These are phyloP conservation scores for Mercurialis annua DNA, from an alignment of 345 rosid genomes.

Conservation along the genomic window DNA sequence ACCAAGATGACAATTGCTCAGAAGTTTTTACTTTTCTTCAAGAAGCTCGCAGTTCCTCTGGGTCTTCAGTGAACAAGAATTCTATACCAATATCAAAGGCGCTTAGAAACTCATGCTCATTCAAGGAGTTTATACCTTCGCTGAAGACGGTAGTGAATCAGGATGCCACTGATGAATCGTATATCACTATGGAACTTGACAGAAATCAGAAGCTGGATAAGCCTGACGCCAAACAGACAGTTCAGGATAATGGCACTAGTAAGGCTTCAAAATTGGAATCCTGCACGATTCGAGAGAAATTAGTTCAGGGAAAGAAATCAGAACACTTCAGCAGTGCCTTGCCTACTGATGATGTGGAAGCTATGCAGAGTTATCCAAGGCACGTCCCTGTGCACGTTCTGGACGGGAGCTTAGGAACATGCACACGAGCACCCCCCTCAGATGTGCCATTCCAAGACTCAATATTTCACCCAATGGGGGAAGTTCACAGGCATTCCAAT, in stretches of 20 bases:
- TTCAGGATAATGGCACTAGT: constrained; percentile 43
- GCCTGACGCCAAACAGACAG: constrained; percentile 41
- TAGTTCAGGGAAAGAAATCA: constrained; percentile 34
- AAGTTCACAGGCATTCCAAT: constrained; percentile 40
- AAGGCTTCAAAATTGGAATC: constrained; percentile 43
- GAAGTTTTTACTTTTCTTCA: constrained; percentile 48
- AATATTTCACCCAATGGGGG: constrained; percentile 45
- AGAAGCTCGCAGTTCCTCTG: constrained; percentile 50
- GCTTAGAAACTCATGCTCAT: constrained; percentile 42
- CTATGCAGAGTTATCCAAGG: constrained; percentile 62
- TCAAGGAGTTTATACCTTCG: constrained; percentile 55
- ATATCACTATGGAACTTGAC: constrained; percentile 29
- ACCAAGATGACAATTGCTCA: constrained; percentile 64
- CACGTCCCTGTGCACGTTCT: constrained; percentile 58
- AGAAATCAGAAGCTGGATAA: constrained; percentile 34
- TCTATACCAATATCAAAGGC: constrained; percentile 36
- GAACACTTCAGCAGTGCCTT: constrained; percentile 25
- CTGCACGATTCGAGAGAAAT: constrained; percentile 34
- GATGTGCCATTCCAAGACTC: constrained; percentile 45
- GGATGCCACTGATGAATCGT: constrained; percentile 24
- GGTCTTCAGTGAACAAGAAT: constrained; percentile 48
- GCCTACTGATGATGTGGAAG: constrained; percentile 44
- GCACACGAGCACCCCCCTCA: constrained; percentile 41
- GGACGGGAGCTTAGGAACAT: constrained; percentile 49
- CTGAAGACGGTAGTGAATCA: constrained; percentile 42